Conservation (phyloP, 1,284 basidiomycete genomes). For the Pholiota adiposa region DNA sequence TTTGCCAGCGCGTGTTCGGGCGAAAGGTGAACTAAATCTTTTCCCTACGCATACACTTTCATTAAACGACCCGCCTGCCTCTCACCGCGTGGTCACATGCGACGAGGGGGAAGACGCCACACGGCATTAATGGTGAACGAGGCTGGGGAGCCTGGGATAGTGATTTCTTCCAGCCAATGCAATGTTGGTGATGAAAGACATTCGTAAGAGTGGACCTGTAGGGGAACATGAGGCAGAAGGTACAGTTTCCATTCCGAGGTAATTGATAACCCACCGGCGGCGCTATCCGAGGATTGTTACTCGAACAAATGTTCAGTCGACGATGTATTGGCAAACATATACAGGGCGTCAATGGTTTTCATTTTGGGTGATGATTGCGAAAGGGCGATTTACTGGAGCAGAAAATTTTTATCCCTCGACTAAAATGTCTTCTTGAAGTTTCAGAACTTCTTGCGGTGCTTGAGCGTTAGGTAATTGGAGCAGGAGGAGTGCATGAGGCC, state of each 20-base stretch:
- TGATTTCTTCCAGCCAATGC: neutral
- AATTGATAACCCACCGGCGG: neutral
- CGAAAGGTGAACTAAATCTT: constrained; percentile 1
- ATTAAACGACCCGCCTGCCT: constrained; percentile 23
- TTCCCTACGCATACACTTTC: constrained; percentile 13
- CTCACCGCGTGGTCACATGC: constrained; percentile 19
- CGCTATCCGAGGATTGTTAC: neutral
- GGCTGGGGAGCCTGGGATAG: neutral
- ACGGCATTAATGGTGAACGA: neutral
- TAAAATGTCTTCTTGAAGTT: neutral
- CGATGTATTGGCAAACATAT: neutral
- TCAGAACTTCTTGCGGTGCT: neutral
- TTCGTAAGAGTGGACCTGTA: constrained; percentile 4
- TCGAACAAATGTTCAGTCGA: neutral
- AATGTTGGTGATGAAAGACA: neutral
- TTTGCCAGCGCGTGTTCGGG: constrained; percentile 21
- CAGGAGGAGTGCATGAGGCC: constrained; percentile 28
- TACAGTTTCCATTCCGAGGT: constrained; percentile 20
- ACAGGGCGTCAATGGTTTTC: neutral
- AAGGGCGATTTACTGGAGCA: neutral
- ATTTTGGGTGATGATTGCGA: neutral
- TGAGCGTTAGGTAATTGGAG: constrained; percentile 26
- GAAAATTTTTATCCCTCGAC: neutral
- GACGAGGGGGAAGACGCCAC: constrained; percentile 2
- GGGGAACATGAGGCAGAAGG: constrained; percentile 26